phyloP scores from a whole-genome alignment of 768 basidiomycete species.

The Phaffia tasmanica region DNA sequence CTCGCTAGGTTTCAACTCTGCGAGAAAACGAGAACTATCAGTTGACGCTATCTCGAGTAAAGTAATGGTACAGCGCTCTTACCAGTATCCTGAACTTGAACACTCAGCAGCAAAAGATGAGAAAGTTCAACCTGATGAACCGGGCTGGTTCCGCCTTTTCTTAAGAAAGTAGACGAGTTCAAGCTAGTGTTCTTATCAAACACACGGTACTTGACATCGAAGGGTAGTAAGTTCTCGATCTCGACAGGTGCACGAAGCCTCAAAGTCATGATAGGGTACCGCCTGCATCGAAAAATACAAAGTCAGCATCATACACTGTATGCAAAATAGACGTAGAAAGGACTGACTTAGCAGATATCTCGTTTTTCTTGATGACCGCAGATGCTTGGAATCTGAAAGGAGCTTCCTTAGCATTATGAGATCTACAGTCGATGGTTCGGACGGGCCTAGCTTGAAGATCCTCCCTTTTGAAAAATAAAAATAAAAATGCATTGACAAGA shows the following conservation, averaged over 20 bases:
- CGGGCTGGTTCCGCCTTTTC: slow-evolving; percentile 88
- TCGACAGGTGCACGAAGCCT: slow-evolving; percentile 86
- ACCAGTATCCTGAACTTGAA: slow-evolving; percentile 84
- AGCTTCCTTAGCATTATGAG: slow-evolving; percentile 65
- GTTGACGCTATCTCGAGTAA: background rate
- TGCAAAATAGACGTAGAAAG: background rate
- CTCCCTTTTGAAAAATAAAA: slow-evolving; percentile 41
- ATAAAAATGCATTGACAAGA: no score
- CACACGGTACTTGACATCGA: slow-evolving; percentile 87
- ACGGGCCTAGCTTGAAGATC: slow-evolving; percentile 58
- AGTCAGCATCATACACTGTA: background rate
- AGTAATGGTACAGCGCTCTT: slow-evolving; percentile 27
- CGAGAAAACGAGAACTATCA: background rate
- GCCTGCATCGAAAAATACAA: slow-evolving; percentile 42
- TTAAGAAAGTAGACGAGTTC: slow-evolving; percentile 86
- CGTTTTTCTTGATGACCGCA: slow-evolving; percentile 60
- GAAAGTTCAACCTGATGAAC: slow-evolving; percentile 87
- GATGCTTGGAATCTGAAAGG: slow-evolving; percentile 91
- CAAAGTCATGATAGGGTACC: slow-evolving; percentile 72
- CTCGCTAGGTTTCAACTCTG: slow-evolving; percentile 85
- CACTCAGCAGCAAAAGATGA: slow-evolving; percentile 78
- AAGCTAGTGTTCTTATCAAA: slow-evolving; percentile 91
- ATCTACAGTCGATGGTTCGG: slow-evolving; percentile 74
- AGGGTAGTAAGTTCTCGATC: slow-evolving; percentile 87
- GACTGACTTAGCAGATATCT: slow-evolving; percentile 49